Evolutionary conservation across 306 rosid species (phyloP).

Genomic region (Lathyrus oleraceus): DNA sequence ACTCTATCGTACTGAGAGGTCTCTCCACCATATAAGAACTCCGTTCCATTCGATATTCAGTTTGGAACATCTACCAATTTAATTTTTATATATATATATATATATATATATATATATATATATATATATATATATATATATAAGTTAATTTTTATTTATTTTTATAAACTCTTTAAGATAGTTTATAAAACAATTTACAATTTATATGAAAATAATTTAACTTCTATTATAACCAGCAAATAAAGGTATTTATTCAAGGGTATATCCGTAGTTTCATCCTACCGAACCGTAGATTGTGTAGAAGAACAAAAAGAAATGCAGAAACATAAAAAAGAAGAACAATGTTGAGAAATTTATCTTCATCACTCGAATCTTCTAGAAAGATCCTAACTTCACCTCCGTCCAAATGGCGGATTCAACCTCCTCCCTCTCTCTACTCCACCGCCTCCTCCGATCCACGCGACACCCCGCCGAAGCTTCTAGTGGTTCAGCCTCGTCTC

Average conservation of each 20-base stretch:
- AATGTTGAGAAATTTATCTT: constrained; percentile 52
- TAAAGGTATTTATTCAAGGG: neutral
- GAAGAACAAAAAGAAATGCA: constrained; percentile 10
- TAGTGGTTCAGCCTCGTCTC: constrained; percentile 90
- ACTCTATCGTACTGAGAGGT: too few species aligned
- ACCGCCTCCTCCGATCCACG: constrained; percentile 20
- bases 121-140: too few species aligned
- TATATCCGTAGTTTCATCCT: neutral
- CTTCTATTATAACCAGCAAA: too few species aligned
- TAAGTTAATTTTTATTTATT: too few species aligned
- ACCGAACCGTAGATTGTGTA: neutral
- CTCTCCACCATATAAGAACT: too few species aligned
- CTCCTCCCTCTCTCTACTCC: constrained; percentile 29
- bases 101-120: too few species aligned
- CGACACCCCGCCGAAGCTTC: constrained; percentile 56
- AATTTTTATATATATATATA: too few species aligned
- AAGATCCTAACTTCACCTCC: constrained; percentile 33
- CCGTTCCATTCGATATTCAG: too few species aligned
- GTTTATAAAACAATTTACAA: too few species aligned
- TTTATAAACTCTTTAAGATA: too few species aligned
- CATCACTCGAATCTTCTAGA: constrained; percentile 35
- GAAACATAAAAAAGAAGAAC: neutral
- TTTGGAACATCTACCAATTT: too few species aligned
- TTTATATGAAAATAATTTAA: too few species aligned
- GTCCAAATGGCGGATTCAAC: neutral